Percentiles rank a stretch among this genome's conserved stretches.
Conservation (phyloP, 164 flowering plant genomes). For the Tetracentron sinense region DNA sequence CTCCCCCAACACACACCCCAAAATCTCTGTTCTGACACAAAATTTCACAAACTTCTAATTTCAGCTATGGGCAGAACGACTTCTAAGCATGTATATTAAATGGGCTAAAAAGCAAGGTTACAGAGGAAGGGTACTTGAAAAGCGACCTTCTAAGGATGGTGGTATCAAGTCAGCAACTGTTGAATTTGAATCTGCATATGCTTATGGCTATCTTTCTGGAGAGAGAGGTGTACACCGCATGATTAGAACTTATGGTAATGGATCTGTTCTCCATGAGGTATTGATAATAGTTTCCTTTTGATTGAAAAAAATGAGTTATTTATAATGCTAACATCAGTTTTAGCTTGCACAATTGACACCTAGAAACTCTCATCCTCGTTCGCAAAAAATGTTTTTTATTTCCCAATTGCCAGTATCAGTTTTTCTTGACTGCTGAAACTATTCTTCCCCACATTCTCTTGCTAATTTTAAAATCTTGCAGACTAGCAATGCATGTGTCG, state of each 20-base stretch:
- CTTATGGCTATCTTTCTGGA: slow-evolving; percentile 79
- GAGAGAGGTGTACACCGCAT: slow-evolving; percentile 69
- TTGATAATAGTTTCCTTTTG: slow-evolving; percentile 1
- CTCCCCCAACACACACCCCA: neutral
- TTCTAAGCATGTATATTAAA: slow-evolving; percentile 64
- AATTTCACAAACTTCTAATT: slow-evolving; percentile 8
- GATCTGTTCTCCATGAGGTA: slow-evolving; percentile 44
- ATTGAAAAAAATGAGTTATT: too few species aligned
- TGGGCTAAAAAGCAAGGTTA: slow-evolving; percentile 84
- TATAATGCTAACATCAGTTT: neutral
- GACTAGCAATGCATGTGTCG: slow-evolving; percentile 57
- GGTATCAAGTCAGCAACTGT: slow-evolving; percentile 61
- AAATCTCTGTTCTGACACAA: neutral
- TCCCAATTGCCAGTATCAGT: neutral
- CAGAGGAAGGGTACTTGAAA: slow-evolving; percentile 60
- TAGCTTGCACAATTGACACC: neutral
- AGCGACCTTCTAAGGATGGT: slow-evolving; percentile 30
- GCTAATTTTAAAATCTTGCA: slow-evolving; percentile 25
- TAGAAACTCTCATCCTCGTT: too few species aligned
- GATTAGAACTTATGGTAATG: slow-evolving; percentile 32
- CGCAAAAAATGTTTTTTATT: too few species aligned
- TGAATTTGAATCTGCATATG: slow-evolving; percentile 73
- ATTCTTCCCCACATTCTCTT: neutral
- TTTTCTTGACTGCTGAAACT: neutral
- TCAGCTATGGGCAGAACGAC: slow-evolving; percentile 75